phyloP scores from a whole-genome alignment of 1,284 basidiomycete genomes.

The Sparassis latifolia region DNA sequence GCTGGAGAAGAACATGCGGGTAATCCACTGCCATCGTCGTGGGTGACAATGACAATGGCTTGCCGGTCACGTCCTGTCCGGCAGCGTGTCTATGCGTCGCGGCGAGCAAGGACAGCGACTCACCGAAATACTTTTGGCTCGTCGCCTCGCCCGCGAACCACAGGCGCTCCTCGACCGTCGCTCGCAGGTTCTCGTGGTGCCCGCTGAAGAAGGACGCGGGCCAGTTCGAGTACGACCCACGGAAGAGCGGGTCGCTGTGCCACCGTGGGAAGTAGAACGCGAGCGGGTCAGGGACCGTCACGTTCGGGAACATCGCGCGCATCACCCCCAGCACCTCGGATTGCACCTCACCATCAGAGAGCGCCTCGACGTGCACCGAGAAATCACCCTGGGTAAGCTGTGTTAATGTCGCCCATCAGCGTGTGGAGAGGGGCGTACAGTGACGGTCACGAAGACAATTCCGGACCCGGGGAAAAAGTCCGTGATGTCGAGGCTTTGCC shows the following conservation, averaged over 20 bases:
- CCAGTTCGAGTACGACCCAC: constrained; percentile 68
- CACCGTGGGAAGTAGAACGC: constrained; percentile 53
- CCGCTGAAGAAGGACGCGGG: constrained; percentile 45
- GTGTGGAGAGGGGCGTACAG: constrained; percentile 29
- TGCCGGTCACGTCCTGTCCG: too few species aligned
- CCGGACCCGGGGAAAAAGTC: constrained; percentile 56
- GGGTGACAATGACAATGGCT: too few species aligned
- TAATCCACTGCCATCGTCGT: too few species aligned
- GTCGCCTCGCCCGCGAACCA: constrained; percentile 64
- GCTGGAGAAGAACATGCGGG: too few species aligned
- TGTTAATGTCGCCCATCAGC: neutral
- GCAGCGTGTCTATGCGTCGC: neutral
- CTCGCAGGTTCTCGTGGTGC: constrained; percentile 50
- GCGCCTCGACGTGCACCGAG: constrained; percentile 47
- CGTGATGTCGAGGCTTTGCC: constrained; percentile 58
- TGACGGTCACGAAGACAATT: constrained; percentile 58
- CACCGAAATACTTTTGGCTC: constrained; percentile 49
- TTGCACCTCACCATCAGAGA: constrained; percentile 42
- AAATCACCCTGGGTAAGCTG: constrained; percentile 40
- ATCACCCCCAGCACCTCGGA: constrained; percentile 49
- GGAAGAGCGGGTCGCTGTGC: constrained; percentile 47
- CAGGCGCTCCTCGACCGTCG: constrained; percentile 41
- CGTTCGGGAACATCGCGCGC: constrained; percentile 48
- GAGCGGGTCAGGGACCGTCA: constrained; percentile 41
- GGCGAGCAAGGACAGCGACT: constrained; percentile 12